Conservation (phyloP, 768 basidiomycete species). For the Lepiota brunneoincarnata region DNA sequence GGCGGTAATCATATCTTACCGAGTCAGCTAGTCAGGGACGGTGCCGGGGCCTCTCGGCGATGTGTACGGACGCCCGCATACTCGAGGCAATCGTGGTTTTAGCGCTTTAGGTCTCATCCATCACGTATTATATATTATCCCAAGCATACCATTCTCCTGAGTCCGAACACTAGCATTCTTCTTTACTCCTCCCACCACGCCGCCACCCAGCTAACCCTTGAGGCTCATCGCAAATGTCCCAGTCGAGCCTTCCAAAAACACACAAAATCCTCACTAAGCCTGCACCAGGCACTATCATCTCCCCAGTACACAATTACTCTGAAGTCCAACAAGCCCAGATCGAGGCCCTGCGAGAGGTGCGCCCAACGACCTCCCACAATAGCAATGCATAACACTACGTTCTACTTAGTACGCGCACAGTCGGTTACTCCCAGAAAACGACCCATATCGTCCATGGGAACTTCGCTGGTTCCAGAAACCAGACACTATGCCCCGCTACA, state of each 20-base stretch:
- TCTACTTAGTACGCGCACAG: constrained; percentile 60
- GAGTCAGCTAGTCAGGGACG: too few species aligned
- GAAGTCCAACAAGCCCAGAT: constrained; percentile 61
- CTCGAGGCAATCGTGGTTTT: background rate
- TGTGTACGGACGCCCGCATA: background rate
- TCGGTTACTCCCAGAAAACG: constrained; percentile 60
- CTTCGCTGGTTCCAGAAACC: constrained; percentile 67
- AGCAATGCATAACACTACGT: background rate
- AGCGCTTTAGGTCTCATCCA: background rate
- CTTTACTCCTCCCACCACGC: background rate
- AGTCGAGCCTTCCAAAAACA: constrained; percentile 1
- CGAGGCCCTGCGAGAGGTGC: constrained; percentile 58
- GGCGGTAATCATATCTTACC: too few species aligned
- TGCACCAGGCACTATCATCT: constrained; percentile 46
- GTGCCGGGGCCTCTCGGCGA: too few species aligned
- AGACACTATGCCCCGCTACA: constrained; percentile 72
- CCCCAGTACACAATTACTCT: constrained; percentile 58
- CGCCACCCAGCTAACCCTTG: constrained; percentile 31
- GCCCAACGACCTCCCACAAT: constrained; percentile 16
- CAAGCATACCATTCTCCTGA: background rate
- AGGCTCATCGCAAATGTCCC: background rate
- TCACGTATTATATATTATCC: background rate
- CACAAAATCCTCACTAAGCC: constrained; percentile 52
- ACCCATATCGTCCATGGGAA: constrained; percentile 79
- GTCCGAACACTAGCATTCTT: background rate